Percentiles rank a stretch among this genome's conserved stretches.
These are phyloP conservation scores for Capillidium rhysosporum DNA, from an alignment of 371 early-diverging fungal species.

Conservation along the genomic window DNA sequence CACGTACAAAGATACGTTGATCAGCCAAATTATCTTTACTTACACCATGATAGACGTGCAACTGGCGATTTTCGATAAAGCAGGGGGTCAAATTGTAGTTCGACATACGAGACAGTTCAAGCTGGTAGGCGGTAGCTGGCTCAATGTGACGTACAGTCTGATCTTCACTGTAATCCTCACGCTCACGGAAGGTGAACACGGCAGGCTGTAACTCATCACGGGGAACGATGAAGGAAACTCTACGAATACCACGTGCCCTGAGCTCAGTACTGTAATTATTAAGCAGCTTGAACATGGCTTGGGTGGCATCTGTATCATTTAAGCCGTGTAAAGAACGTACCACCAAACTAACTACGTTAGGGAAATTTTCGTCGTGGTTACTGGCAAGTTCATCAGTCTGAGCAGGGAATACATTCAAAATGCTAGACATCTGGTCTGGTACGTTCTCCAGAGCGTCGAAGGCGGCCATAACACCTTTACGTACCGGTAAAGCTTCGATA, in stretches of 20 bases:
- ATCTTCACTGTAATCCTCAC: constrained; percentile 69
- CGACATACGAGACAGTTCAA: constrained; percentile 77
- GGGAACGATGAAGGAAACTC: constrained; percentile 77
- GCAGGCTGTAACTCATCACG: constrained; percentile 66
- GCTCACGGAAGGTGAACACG: constrained; percentile 92
- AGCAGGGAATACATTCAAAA: constrained; percentile 26
- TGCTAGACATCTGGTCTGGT: constrained; percentile 22
- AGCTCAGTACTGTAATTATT: constrained; percentile 29
- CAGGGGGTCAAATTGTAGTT: constrained; percentile 92
- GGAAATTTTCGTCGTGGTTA: constrained; percentile 8
- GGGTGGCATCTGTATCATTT: constrained; percentile 38
- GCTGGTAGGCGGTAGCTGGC: constrained; percentile 92
- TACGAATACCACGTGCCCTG: constrained; percentile 58
- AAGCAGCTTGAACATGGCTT: constrained; percentile 32
- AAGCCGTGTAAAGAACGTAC: constrained; percentile 66
- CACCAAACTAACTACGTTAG: constrained; percentile 26
- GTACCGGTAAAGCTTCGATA: constrained; percentile 21
- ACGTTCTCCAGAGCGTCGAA: constrained; percentile 29
- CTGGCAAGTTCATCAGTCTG: constrained; percentile 11
- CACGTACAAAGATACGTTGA: constrained; percentile 91
- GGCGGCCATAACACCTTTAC: constrained; percentile 47
- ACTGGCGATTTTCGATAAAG: constrained; percentile 75
- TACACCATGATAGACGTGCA: constrained; percentile 88
- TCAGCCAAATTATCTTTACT: constrained; percentile 88
- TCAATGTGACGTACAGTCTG: constrained; percentile 91